Percentiles rank a stretch among this genome's conserved stretches.
Evolutionary conservation across 2,329 filamentous ascomycete genomes (phyloP).

Genomic region (Periconia sp.): DNA sequence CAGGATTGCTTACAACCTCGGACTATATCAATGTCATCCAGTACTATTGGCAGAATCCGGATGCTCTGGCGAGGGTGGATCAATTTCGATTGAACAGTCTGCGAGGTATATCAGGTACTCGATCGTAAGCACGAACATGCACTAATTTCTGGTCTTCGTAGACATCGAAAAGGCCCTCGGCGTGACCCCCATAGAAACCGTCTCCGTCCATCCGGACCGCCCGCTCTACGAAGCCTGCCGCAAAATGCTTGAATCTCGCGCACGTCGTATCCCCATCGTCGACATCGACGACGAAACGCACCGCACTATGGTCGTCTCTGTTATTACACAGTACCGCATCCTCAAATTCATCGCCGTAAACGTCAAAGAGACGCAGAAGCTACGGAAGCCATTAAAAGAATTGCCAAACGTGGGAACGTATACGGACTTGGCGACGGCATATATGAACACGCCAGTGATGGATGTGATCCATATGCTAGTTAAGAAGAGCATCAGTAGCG

Average conservation of each 20-base stretch:
- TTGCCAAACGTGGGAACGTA: slow-evolving; percentile 89
- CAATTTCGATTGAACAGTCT: slow-evolving; percentile 92
- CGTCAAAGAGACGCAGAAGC: slow-evolving; percentile 81
- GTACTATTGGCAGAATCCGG: slow-evolving; percentile 97
- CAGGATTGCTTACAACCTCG: slow-evolving; percentile 90
- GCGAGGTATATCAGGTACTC: slow-evolving; percentile 82
- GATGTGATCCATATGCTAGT: slow-evolving; percentile 95
- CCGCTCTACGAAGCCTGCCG: slow-evolving; percentile 95
- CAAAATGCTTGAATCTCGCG: slow-evolving; percentile 91
- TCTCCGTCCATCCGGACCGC: slow-evolving; percentile 90
- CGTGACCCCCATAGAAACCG: slow-evolving; percentile 87
- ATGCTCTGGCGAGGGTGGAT: slow-evolving; percentile 86
- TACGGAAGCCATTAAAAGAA: slow-evolving; percentile 86
- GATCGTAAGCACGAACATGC: too few relatives aligned
- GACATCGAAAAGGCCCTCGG: slow-evolving; percentile 96
- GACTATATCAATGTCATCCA: slow-evolving; percentile 99
- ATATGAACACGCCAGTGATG: slow-evolving; percentile 89
- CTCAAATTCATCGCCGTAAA: slow-evolving; percentile 99
- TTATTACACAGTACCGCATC: slow-evolving; percentile 97
- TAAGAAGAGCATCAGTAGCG: slow-evolving; percentile 88
- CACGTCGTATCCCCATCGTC: slow-evolving; percentile 90
- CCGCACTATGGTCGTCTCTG: slow-evolving; percentile 90
- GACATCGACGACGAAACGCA: slow-evolving; percentile 94
- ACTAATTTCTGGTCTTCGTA: slow-evolving; percentile 49
- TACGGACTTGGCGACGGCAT: slow-evolving; percentile 76